Conservation (phyloP, 768 basidiomycete species). For the Lentinus tigrinus region DNA sequence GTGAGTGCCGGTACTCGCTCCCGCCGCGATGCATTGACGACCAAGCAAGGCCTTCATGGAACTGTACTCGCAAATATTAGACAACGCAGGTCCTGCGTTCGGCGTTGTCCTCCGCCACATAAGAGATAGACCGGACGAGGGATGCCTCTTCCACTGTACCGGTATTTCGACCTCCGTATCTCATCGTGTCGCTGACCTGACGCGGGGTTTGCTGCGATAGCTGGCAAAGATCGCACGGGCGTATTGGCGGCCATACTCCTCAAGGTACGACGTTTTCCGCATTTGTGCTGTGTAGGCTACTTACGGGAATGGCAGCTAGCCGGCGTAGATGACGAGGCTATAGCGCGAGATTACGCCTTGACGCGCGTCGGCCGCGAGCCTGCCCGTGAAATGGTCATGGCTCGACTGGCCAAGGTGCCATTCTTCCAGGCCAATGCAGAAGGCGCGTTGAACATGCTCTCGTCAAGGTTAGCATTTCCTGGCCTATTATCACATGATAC, state of each 20-base stretch:
- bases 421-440: slow-evolving; percentile 70
- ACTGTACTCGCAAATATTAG: slow-evolving; percentile 78
- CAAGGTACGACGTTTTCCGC: slow-evolving; percentile 42
- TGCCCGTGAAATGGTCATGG: slow-evolving; percentile 66
- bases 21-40: slow-evolving; percentile 11
- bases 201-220: slow-evolving; percentile 29
- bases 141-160: slow-evolving; percentile 77
- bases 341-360: slow-evolving; percentile 74
- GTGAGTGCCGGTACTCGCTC: slow-evolving; percentile 32
- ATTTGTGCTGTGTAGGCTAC: background rate
- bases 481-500: background rate
- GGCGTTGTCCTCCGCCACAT: slow-evolving; percentile 73
- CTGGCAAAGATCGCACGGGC: slow-evolving; percentile 84
- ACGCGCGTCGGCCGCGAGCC: slow-evolving; percentile 82
- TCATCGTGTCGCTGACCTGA: background rate
- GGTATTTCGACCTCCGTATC: slow-evolving; percentile 29
- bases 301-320: slow-evolving; percentile 51
- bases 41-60: slow-evolving; percentile 71
- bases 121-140: slow-evolving; percentile 63
- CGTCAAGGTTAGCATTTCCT: slow-evolving; percentile 57
- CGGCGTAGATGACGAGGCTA: slow-evolving; percentile 61
- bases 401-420: slow-evolving; percentile 66
- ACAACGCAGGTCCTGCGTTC: slow-evolving; percentile 67
- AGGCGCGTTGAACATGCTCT: slow-evolving; percentile 81
- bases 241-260: slow-evolving; percentile 71